Evolutionary conservation across 1,284 basidiomycete genomes (phyloP).

Genomic region (Golubevia sp.): DNA sequence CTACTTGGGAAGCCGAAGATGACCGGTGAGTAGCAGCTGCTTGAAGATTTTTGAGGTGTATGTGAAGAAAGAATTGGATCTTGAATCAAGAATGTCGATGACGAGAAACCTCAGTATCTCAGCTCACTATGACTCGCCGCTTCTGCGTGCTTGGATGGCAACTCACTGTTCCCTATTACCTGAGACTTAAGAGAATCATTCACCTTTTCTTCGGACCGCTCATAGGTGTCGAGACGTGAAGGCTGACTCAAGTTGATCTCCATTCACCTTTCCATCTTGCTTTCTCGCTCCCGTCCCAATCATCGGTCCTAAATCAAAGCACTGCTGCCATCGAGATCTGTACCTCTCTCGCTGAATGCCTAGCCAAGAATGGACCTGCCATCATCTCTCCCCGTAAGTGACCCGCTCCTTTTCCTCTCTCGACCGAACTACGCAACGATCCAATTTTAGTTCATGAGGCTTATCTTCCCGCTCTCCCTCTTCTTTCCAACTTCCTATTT

Average conservation of each 20-base stretch:
- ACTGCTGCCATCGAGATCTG: constrained; percentile 84
- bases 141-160: constrained; percentile 39
- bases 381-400: constrained; percentile 66
- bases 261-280: constrained; percentile 60
- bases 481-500: background rate
- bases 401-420: too few species aligned
- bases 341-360: constrained; percentile 83
- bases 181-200: too few species aligned
- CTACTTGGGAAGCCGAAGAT: constrained; percentile 92
- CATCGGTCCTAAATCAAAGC: constrained; percentile 65
- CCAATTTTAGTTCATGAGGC: too few species aligned
- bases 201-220: too few species aligned
- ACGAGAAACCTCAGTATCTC: constrained; percentile 74
- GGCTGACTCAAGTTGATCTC: constrained; percentile 68
- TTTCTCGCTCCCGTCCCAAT: constrained; percentile 52
- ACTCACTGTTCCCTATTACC: constrained; percentile 30
- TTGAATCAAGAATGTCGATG: constrained; percentile 48
- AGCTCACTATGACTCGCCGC: constrained; percentile 79
- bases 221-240: too few species aligned
- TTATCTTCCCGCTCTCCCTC: background rate
- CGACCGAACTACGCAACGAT: too few species aligned
- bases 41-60: too few species aligned
- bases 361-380: constrained; percentile 85
- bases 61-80: background rate
- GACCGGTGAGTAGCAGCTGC: constrained; percentile 80